phyloP scores from a whole-genome alignment of 129 eudicot species.

The Saposhnikovia divaricata region DNA sequence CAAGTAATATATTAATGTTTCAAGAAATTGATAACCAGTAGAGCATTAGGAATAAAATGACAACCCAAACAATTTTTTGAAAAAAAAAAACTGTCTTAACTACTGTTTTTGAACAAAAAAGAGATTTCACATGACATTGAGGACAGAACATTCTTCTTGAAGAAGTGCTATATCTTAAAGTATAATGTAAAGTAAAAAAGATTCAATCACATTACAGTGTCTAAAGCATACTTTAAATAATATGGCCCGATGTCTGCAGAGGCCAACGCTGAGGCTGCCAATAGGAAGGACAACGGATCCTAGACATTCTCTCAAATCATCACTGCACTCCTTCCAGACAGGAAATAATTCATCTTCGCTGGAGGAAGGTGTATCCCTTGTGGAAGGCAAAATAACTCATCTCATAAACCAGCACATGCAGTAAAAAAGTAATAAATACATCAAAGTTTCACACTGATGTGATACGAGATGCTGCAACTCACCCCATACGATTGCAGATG shows the following conservation, averaged over 20 bases:
- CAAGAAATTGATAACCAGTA: neutral
- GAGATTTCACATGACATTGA: neutral
- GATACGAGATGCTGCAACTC: conserved; percentile 23
- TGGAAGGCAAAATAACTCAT: conserved; percentile 25
- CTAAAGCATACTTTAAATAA: conserved; percentile 65
- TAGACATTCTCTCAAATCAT: conserved; percentile 55
- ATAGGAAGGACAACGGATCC: conserved; percentile 69
- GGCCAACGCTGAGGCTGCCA: conserved; percentile 77
- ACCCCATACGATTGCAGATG: conserved; percentile 76
- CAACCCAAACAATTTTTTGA: neutral
- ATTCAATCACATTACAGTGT: neutral
- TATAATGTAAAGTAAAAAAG: neutral
- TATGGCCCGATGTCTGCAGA: conserved; percentile 85
- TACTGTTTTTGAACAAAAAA: neutral
- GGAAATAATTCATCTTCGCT: conserved; percentile 62
- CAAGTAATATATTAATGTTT: no score
- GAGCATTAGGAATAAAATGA: neutral
- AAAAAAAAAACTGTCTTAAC: neutral
- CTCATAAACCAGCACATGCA: conserved; percentile 1
- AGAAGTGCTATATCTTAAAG: neutral
- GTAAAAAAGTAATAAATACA: conserved; percentile 6
- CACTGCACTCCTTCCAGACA: conserved; percentile 65
- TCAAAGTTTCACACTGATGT: neutral
- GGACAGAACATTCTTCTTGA: neutral
- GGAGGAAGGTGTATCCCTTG: conserved; percentile 61